These are phyloP conservation scores for Haplosporangium gracile DNA, from an alignment of 192 early-diverging fungal genomes.

Conservation along the genomic window DNA sequence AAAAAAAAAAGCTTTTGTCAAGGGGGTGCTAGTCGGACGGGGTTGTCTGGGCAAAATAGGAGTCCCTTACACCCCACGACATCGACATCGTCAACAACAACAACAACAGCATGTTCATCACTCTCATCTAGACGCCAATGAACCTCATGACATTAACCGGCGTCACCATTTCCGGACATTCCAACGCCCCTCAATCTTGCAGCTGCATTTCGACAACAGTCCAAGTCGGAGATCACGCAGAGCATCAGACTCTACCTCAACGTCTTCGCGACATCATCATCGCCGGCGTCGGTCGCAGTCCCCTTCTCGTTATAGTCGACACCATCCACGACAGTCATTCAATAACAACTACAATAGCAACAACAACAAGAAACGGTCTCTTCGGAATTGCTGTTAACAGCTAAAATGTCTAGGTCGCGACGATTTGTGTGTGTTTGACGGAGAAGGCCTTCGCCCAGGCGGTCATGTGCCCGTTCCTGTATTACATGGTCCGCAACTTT, in stretches of 20 bases:
- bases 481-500: constrained; percentile 41
- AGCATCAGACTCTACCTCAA: background rate
- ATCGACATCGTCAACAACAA: constrained; percentile 2
- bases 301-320: background rate
- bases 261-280: background rate
- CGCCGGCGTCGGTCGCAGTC: background rate
- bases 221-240: background rate
- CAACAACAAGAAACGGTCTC: background rate
- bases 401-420: constrained; percentile 32
- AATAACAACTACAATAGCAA: background rate
- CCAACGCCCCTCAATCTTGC: background rate
- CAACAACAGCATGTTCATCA: background rate
- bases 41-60: background rate
- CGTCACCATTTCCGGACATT: constrained; percentile 15
- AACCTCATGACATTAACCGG: background rate
- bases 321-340: background rate
- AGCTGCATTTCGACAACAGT: background rate
- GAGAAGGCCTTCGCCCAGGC: constrained; percentile 35
- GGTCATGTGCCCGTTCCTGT: constrained; percentile 35
- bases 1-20: constrained; percentile 15
- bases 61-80: background rate
- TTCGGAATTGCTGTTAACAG: background rate
- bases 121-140: background rate
- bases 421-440: constrained; percentile 35
- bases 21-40: constrained; percentile 3